These are phyloP conservation scores for Suillus discolor DNA, from an alignment of 768 basidiomycete genomes.

Conservation along the genomic window DNA sequence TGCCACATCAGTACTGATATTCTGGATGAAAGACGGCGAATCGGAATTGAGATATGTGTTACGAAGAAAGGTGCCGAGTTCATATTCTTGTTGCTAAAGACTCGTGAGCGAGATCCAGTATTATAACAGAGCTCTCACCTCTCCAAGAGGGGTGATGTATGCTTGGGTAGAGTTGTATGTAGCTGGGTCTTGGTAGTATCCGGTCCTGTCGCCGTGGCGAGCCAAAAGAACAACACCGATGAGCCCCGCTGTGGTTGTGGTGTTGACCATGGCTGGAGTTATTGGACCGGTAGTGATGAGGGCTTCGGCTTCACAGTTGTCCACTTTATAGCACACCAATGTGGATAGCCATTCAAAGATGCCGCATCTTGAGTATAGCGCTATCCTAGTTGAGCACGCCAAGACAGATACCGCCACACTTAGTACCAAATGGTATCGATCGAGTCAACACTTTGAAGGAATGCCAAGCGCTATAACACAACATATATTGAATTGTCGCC, in stretches of 20 bases:
- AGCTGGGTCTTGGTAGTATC: constrained; percentile 69
- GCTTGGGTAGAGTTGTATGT: constrained; percentile 67
- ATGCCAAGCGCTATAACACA: neutral
- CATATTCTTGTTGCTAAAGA: constrained; percentile 63
- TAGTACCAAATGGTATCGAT: neutral
- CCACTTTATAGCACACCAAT: neutral
- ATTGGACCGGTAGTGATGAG: neutral
- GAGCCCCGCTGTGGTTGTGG: constrained; percentile 34
- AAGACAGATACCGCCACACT: neutral
- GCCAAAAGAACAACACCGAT: constrained; percentile 76
- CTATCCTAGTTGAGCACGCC: neutral
- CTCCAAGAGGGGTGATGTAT: constrained; percentile 73
- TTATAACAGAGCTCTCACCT: constrained; percentile 39
- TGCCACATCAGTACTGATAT: constrained; percentile 65
- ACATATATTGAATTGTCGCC: neutral
- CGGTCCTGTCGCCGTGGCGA: constrained; percentile 75
- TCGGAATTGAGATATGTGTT: constrained; percentile 61
- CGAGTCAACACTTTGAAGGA: neutral
- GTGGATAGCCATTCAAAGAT: no score
- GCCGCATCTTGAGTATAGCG: neutral
- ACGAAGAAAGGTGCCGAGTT: constrained; percentile 61
- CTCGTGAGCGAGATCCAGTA: constrained; percentile 1
- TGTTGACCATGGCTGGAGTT: constrained; percentile 26
- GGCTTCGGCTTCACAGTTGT: neutral
- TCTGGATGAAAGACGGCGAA: constrained; percentile 68